phyloP scores from a whole-genome alignment of 768 basidiomycete genomes.

The Tricholoma sp. region DNA sequence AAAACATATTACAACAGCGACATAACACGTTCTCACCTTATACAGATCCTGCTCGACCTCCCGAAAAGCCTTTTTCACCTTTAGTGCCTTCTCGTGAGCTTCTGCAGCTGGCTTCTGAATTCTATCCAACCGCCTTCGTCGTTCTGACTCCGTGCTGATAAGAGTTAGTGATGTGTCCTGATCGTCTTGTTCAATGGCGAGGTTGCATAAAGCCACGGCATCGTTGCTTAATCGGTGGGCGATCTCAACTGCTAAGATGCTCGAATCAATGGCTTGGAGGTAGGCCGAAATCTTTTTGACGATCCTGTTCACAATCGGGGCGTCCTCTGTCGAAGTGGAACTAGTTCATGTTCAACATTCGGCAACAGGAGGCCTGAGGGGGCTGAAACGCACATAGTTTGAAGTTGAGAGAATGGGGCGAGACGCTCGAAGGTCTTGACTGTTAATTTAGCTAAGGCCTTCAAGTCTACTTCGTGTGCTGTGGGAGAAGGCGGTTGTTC shows the following conservation, averaged over 20 bases:
- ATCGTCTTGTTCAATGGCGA: not conserved
- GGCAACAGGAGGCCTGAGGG: not conserved
- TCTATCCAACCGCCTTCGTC: slow-evolving; percentile 10
- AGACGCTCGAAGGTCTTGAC: slow-evolving; percentile 34
- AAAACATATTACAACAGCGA: not conserved
- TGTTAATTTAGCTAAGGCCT: slow-evolving; percentile 23
- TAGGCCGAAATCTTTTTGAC: slow-evolving; percentile 12
- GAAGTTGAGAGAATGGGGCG: slow-evolving; percentile 29
- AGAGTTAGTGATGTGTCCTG: not conserved
- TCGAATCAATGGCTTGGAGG: slow-evolving; percentile 15
- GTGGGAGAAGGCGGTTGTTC: not conserved
- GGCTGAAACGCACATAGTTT: slow-evolving; percentile 20
- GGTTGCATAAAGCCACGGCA: slow-evolving; percentile 5
- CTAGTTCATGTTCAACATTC: not conserved
- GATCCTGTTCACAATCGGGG: slow-evolving; percentile 8
- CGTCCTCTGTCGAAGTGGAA: slow-evolving; percentile 17
- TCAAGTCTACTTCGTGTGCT: not conserved
- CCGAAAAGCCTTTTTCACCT: slow-evolving; percentile 22
- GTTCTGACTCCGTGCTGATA: slow-evolving; percentile 1
- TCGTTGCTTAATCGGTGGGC: slow-evolving; percentile 14
- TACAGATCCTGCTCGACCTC: slow-evolving; percentile 33
- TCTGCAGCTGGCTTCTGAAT: slow-evolving; percentile 22
- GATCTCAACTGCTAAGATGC: slow-evolving; percentile 13
- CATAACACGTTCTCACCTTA: slow-evolving; percentile 22
- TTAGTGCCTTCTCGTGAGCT: slow-evolving; percentile 22